Evolutionary conservation across 2,329 filamentous ascomycete species (phyloP).

Genomic region (Bisporella sp.): DNA sequence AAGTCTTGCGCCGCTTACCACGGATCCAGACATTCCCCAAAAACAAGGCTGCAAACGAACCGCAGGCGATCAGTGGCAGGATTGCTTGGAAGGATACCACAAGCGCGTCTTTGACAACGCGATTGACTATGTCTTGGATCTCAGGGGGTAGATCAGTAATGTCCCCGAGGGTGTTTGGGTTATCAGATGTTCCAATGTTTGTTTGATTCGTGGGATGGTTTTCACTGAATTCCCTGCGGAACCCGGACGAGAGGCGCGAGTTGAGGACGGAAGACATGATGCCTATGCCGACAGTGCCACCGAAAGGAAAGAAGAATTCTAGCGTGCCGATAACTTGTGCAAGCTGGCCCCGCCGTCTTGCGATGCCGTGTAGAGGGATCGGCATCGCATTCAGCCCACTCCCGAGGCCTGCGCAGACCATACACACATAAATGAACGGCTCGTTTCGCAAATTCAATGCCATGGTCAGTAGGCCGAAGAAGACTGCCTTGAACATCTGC

Average conservation of each 20-base stretch:
- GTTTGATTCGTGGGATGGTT: no score
- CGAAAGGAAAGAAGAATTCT: slow-evolving; percentile 52
- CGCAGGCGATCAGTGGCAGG: no score
- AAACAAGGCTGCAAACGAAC: no score
- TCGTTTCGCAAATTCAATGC: slow-evolving; percentile 43
- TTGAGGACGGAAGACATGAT: slow-evolving; percentile 64
- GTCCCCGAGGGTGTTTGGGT: no score
- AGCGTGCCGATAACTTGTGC: slow-evolving; percentile 52
- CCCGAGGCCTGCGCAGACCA: slow-evolving; percentile 54
- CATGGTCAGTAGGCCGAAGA: slow-evolving; percentile 49
- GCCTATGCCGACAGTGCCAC: slow-evolving; percentile 56
- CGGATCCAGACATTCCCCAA: no score
- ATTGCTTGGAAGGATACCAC: no score
- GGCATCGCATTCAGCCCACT: slow-evolving; percentile 58
- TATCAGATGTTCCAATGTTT: no score
- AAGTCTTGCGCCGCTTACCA: no score
- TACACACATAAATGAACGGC: slow-evolving; percentile 54
- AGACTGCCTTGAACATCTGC: slow-evolving; percentile 46
- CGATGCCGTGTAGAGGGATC: slow-evolving; percentile 49
- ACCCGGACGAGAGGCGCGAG: background rate
- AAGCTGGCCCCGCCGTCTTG: slow-evolving; percentile 49
- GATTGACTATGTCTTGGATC: no score
- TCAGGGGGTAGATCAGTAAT: no score
- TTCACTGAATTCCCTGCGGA: no score
- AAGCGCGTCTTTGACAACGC: no score